Conservation (phyloP, 441 rosid species). For the Gossypium aridum region DNA sequence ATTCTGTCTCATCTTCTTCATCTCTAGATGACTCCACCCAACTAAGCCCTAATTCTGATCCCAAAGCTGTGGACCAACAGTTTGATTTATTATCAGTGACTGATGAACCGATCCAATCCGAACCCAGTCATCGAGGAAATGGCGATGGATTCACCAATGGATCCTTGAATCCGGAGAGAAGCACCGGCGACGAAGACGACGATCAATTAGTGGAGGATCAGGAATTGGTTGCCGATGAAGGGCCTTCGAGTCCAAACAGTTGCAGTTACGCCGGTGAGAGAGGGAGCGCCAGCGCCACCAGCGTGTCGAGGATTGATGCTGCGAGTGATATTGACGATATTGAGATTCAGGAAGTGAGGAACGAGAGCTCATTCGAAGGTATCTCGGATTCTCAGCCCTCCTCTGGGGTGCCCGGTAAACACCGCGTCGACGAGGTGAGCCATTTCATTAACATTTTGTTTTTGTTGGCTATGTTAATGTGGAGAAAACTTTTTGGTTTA, state of each 20-base stretch:
- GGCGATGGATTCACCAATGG: slow-evolving; percentile 16
- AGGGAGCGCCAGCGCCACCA: slow-evolving; percentile 63
- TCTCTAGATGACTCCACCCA: slow-evolving; percentile 28
- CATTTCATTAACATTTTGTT: neutral
- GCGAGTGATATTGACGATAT: slow-evolving; percentile 29
- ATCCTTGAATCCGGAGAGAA: slow-evolving; percentile 21
- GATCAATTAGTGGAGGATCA: slow-evolving; percentile 10
- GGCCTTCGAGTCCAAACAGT: slow-evolving; percentile 74
- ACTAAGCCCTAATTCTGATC: slow-evolving; percentile 25
- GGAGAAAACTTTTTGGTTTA: neutral
- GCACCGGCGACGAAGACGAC: slow-evolving; percentile 9
- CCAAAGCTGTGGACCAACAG: slow-evolving; percentile 24
- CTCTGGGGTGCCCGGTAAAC: slow-evolving; percentile 80
- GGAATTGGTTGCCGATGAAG: slow-evolving; percentile 39
- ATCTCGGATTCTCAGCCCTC: slow-evolving; percentile 35
- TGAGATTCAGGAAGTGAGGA: slow-evolving; percentile 55
- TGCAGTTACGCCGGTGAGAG: slow-evolving; percentile 93
- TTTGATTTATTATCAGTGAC: slow-evolving; percentile 29
- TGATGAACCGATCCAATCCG: slow-evolving; percentile 21
- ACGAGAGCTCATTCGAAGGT: slow-evolving; percentile 25
- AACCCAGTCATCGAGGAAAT: neutral
- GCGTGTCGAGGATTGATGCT: slow-evolving; percentile 41
- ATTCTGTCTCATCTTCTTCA: slow-evolving; percentile 26
- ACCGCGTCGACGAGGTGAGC: slow-evolving; percentile 79
- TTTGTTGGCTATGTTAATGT: neutral